phyloP scores from a whole-genome alignment of 1,284 basidiomycete genomes.

The Fomitiporia mediterranea region DNA sequence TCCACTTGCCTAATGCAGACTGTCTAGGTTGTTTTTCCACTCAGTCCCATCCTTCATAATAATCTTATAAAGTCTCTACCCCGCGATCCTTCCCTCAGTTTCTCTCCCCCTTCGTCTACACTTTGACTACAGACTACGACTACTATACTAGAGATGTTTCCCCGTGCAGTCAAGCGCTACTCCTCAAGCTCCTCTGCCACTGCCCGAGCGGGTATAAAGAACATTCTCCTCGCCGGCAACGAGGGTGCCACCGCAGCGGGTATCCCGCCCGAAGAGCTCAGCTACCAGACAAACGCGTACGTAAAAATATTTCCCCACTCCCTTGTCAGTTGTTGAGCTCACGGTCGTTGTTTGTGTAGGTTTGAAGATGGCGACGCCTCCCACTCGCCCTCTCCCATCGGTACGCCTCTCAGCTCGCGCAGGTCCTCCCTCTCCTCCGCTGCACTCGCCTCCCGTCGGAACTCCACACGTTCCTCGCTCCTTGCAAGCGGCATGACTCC shows the following conservation, averaged over 20 bases:
- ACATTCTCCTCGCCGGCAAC: not conserved
- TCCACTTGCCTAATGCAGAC: not conserved
- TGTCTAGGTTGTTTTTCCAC: not conserved
- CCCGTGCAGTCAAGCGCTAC: conserved; percentile 14
- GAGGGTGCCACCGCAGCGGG: not conserved
- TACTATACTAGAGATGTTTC: conserved; percentile 3
- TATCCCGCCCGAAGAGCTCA: not conserved
- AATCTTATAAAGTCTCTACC: no score
- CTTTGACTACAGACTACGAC: no score
- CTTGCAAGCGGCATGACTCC: not conserved
- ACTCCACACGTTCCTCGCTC: not conserved
- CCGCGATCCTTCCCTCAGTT: no score
- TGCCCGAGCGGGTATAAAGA: not conserved
- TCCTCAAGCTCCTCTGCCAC: conserved; percentile 5
- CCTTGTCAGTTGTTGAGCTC: not conserved
- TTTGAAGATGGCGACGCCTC: conserved; percentile 10
- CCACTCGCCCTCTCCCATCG: not conserved
- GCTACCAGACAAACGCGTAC: conserved; percentile 9
- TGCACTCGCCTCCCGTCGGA: not conserved
- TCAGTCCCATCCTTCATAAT: no score
- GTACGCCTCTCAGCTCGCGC: conserved; percentile 2
- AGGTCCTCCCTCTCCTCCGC: conserved; percentile 3
- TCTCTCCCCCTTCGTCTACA: no score
- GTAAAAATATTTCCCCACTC: not conserved
- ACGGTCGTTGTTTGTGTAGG: not conserved